Conservation (phyloP, 2,329 filamentous ascomycete genomes). For the Coleophoma crateriformis region DNA sequence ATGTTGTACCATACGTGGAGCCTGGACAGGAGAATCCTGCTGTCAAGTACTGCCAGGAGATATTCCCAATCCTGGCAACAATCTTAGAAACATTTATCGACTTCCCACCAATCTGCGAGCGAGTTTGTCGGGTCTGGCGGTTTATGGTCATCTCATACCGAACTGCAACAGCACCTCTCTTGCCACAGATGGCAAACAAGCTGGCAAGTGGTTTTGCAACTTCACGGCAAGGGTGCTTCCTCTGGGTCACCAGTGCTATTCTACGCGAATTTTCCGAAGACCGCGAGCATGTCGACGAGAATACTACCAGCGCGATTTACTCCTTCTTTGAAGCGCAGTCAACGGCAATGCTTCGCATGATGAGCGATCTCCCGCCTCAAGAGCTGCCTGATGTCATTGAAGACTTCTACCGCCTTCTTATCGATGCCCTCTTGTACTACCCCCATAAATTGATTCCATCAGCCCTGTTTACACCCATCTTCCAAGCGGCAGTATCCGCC, state of each 20-base stretch:
- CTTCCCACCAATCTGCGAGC: conserved; percentile 85
- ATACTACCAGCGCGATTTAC: conserved; percentile 85
- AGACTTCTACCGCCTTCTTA: conserved; percentile 84
- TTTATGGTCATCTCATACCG: conserved; percentile 96
- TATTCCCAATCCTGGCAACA: conserved; percentile 80
- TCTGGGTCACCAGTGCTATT: conserved; percentile 97
- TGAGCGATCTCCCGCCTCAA: conserved; percentile 71
- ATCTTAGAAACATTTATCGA: conserved; percentile 83
- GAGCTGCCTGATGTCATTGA: conserved; percentile 56
- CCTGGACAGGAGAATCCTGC: conserved; percentile 75
- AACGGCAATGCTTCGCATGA: conserved; percentile 79
- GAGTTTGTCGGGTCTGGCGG: conserved; percentile 91
- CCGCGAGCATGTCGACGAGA: conserved; percentile 73
- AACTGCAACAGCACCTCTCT: conserved; percentile 77
- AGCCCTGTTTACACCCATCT: conserved; percentile 71
- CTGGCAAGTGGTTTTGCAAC: conserved; percentile 78
- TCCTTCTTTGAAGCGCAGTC: conserved; percentile 93
- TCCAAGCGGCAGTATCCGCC: conserved; percentile 81
- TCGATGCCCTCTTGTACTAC: conserved; percentile 90
- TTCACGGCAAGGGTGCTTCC: conserved; percentile 89
- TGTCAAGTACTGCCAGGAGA: conserved; percentile 93
- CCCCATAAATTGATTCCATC: conserved; percentile 79
- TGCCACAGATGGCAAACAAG: conserved; percentile 82
- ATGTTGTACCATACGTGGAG: conserved; percentile 67
- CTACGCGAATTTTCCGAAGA: conserved; percentile 93